Base-by-base conservation (phyloP, 1,284 basidiomycete species). In the Naganishia sp. region DNA sequence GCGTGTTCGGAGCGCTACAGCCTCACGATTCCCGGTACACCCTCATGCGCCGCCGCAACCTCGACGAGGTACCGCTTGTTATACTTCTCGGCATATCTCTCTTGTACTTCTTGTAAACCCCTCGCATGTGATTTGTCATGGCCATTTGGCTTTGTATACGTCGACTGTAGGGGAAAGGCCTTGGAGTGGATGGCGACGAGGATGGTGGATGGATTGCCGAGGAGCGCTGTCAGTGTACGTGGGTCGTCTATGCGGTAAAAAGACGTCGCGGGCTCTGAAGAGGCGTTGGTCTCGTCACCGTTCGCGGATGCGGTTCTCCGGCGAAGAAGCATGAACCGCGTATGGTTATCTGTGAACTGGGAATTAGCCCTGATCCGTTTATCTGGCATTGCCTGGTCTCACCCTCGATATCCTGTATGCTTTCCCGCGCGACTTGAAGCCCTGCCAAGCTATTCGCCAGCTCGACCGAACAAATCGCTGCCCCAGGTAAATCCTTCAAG, bases 381-480 rank as follows among this genome's bases (percentile, higher is more conserved):
- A 47, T 10, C 32, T 21, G 28, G 15, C 10, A 74, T 28, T 28
- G 28, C 28, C 28, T 28, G 28, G 28, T 28, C 78, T 71, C 67
- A 78, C 78, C 68, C 15, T 70, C 62, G 6, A 74, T 72, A 13
- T 71, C 74, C 67, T 81, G 79, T 3, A 77, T 76, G 0, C 77
- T 76, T 43, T 74, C 74, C 17, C 67, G 66, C 13, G 76, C 61
- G 3, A 79, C 56, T 49, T 74, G 71, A n/a, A 80, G 60, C n/a
- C 70, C 71, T 3, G 63, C 52, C 43, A 76, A 64, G 10, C 69
- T 43, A 28, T 70, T 68, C 7, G 73, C 63, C 9, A 77, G 72
- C 0, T 72, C 73, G 32, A 69, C 72, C 0, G 77, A 77, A 63
- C 77, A 78, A 43, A 81, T 76, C 1, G 79, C 79, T 0, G 78